Evolutionary conservation across 2,329 filamentous ascomycete genomes (phyloP).

Genomic region (Bipolaris zeicola): DNA sequence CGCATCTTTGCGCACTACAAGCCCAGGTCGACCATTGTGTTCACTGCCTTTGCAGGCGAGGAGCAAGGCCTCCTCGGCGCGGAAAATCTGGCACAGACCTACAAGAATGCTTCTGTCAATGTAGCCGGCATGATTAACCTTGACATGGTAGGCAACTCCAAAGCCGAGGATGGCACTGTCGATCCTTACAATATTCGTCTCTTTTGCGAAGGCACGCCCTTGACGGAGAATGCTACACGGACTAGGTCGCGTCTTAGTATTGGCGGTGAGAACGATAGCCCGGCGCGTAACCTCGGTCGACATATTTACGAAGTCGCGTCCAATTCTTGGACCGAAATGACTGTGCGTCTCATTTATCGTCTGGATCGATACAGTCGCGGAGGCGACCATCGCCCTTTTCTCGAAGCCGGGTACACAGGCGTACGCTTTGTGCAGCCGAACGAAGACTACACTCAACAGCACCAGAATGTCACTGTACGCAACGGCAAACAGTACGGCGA

Average conservation of each 20-base stretch:
- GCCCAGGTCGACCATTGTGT: constrained; percentile 58
- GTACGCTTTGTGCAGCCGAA: constrained; percentile 61
- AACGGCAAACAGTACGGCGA: constrained; percentile 60
- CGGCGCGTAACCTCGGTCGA: constrained; percentile 58
- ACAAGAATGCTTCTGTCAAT: constrained; percentile 56
- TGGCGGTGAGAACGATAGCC: constrained; percentile 57
- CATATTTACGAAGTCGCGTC: constrained; percentile 60
- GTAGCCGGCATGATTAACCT: constrained; percentile 62
- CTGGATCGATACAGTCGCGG: constrained; percentile 61
- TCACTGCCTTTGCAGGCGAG: constrained; percentile 61
- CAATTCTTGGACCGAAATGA: constrained; percentile 57
- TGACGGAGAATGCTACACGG: constrained; percentile 49
- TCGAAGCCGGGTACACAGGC: constrained; percentile 58
- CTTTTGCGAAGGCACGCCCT: constrained; percentile 56
- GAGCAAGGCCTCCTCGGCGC: constrained; percentile 61
- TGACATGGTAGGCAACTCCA: constrained; percentile 59
- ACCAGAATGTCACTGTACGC: constrained; percentile 57
- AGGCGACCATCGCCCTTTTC: constrained; percentile 61
- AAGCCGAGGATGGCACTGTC: constrained; percentile 49
- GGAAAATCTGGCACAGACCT: constrained; percentile 56
- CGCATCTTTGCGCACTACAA: constrained; percentile 55
- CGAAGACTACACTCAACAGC: constrained; percentile 62
- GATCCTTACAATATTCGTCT: constrained; percentile 58
- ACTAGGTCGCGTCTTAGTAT: constrained; percentile 46
- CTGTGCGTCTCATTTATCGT: constrained; percentile 59